Evolutionary conservation across 352 stramenopile species (phyloP), one percentile per base, ranked within the genome.

Genomic region (Peronospora farinosa): DNA sequence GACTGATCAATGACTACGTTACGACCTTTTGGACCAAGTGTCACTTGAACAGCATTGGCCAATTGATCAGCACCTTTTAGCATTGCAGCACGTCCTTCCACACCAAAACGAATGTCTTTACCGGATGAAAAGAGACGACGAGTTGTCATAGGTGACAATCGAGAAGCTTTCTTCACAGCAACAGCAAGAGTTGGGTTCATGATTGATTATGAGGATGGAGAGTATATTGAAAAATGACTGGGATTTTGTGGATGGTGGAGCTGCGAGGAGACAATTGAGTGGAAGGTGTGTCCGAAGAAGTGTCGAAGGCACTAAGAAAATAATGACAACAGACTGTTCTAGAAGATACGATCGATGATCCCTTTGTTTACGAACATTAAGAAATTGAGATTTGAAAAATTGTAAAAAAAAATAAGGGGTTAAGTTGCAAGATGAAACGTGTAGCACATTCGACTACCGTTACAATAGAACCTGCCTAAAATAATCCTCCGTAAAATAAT

Each of bases 1-100:
- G 95, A 91, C 82, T 99, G 97, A 56, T 98, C 95, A 63, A 99
- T 97, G 46, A 99, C 96, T 30, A 97, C 97, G 80, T 99, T 99
- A 57, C 97, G 94, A 65, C 97, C 97, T 79, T 99, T 99, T 28
- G 97, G 97, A 46, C 97, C 97, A 62, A 99, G 86, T 36, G 97
- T 99, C 42, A 99, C 96, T 78, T 99, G 95, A 50, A 99, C 97
- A 57, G 96, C 96, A 79, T 99, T 98, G 12, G 97, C 96, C 50
- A 99, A 80, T 62, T 97, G 81, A 78, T 99, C 92, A 2, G 98
- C 97, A 60, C 97, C 97, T 53, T 90, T 96, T 41, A 99, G 84
- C 97, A 99, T 99, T 43, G 93, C 82, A 36, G 96, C 95, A 43
- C 97, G 87, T 54, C 96, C 96, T 55, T 96, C 96, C 23, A 98